Conservation (phyloP, 192 early-diverging fungal species). For the Allomyces macrogynus region DNA sequence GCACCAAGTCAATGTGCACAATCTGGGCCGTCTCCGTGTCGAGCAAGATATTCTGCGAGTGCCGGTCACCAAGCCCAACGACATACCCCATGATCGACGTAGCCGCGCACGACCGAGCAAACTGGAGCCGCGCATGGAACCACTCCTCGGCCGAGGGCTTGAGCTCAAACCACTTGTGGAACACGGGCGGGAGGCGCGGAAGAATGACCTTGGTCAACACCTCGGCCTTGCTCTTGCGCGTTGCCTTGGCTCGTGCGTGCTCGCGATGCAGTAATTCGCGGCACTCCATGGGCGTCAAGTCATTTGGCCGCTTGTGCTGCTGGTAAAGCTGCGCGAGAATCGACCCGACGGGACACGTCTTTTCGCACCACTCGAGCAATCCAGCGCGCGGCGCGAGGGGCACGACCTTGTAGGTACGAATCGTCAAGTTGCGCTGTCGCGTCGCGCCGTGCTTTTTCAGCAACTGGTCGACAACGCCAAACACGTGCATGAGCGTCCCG, state of each 20-base stretch:
- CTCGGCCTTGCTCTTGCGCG: too few species aligned
- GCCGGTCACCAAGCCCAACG: conserved; percentile 82
- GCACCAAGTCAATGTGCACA: conserved; percentile 73
- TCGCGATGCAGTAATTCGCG: too few species aligned
- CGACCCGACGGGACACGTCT: too few species aligned
- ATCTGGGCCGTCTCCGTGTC: conserved; percentile 61
- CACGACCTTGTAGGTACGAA: conserved; percentile 36
- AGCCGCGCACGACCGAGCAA: conserved; percentile 61
- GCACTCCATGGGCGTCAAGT: too few species aligned
- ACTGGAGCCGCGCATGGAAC: conserved; percentile 47
- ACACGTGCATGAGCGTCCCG: conserved; percentile 45
- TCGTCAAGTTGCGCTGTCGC: conserved; percentile 18
- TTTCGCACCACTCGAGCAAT: too few species aligned
- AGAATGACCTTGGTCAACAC: too few species aligned
- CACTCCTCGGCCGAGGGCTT: conserved; percentile 50
- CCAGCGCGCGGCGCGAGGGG: too few species aligned
- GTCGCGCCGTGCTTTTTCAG: conserved; percentile 26
- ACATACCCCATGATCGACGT: conserved; percentile 74
- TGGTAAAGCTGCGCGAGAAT: too few species aligned
- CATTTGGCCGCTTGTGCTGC: too few species aligned
- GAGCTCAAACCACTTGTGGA: conserved; percentile 59
- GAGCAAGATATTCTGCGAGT: conserved; percentile 79
- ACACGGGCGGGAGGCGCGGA: too few species aligned
- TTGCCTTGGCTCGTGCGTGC: too few species aligned
- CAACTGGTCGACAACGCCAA: conserved; percentile 37